phyloP scores from a whole-genome alignment of 2,329 filamentous ascomycete species.

The Byssochlamys sp. region DNA sequence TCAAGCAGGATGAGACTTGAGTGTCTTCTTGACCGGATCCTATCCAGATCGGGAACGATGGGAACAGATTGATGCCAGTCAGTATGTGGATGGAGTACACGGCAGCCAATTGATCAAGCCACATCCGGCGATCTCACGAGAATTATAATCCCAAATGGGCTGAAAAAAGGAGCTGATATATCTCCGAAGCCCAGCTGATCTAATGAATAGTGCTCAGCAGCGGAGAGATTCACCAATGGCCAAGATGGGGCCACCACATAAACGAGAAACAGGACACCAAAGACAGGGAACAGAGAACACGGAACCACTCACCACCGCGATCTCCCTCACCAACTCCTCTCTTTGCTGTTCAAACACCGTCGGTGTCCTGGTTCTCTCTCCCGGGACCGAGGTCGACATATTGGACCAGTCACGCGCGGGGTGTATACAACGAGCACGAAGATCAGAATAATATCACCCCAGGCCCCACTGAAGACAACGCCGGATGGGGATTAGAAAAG shows the following conservation, averaged over 20 bases:
- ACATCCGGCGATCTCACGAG: neutral
- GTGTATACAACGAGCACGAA: neutral
- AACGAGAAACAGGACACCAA: neutral
- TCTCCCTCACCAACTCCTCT: conserved; percentile 33
- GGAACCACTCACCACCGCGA: conserved; percentile 29
- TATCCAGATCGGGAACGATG: neutral
- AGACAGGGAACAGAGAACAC: conserved; percentile 6
- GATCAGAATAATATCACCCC: neutral
- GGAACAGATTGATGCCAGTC: neutral
- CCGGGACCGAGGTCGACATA: conserved; percentile 5
- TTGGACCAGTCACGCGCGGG: neutral
- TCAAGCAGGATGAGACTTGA: neutral
- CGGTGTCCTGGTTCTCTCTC: conserved; percentile 11
- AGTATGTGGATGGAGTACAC: neutral
- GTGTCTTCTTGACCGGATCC: neutral
- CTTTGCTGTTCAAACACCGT: conserved; percentile 37
- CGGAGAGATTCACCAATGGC: neutral
- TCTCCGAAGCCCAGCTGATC: neutral
- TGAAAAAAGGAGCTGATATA: neutral
- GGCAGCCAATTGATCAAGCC: neutral
- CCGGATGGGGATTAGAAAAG: neutral
- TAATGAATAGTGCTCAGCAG: neutral
- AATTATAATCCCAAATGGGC: neutral
- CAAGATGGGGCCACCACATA: neutral
- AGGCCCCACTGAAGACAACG: neutral